A percentile compares a stretch with the other conserved stretches of the same genome.
phyloP scores from a whole-genome alignment of 176 grass and related monocot genomes.

The Zoysia japonica region DNA sequence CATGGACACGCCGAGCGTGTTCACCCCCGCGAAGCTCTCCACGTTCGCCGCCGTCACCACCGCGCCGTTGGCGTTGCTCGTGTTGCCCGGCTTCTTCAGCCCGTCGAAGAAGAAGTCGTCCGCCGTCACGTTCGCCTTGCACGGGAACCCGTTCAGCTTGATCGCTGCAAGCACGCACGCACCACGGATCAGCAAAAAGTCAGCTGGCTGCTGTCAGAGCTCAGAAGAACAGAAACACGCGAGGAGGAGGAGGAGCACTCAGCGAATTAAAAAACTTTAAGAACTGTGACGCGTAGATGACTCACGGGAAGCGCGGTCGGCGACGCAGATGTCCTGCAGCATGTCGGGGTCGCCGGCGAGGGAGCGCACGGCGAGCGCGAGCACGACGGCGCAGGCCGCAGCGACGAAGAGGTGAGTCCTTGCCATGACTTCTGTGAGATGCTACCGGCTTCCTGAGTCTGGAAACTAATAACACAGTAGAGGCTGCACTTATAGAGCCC shows the following conservation, averaged over 20 bases:
- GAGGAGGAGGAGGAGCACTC: too few species aligned
- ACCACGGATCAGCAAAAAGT: background rate
- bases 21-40: constrained; percentile 44
- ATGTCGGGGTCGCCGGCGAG: constrained; percentile 58
- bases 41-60: constrained; percentile 55
- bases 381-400: constrained; percentile 27
- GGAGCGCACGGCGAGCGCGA: constrained; percentile 25
- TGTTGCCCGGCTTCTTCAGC: constrained; percentile 51
- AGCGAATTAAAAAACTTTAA: too few species aligned
- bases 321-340: constrained; percentile 59
- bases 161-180: background rate
- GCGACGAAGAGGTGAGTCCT: constrained; percentile 23
- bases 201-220: too few species aligned
- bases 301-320: constrained; percentile 52
- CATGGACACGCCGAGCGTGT: background rate
- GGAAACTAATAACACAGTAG: too few species aligned
- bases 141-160: constrained; percentile 23
- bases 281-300: background rate
- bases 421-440: background rate
- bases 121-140: constrained; percentile 40
- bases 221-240: too few species aligned
- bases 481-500: too few species aligned
- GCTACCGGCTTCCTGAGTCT: too few species aligned
- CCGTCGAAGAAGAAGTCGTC: constrained; percentile 75
- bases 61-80: constrained; percentile 50